These are phyloP conservation scores for Cryptococcus wingfieldii DNA, from an alignment of 1,284 basidiomycete genomes.

Conservation along the genomic window DNA sequence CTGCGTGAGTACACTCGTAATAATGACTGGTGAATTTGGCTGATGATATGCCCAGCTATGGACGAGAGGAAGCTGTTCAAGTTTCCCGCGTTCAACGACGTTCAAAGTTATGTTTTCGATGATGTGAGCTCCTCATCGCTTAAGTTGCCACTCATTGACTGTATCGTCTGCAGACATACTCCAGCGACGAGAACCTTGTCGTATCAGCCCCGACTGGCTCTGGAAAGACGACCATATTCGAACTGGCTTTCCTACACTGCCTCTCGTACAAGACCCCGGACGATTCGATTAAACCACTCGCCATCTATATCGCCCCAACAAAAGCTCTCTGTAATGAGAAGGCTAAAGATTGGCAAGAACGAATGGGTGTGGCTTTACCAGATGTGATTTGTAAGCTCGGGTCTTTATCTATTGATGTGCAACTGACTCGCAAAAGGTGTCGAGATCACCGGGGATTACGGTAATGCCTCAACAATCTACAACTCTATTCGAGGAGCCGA, in stretches of 20 bases:
- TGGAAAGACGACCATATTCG: constrained; percentile 91
- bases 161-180: constrained; percentile 53
- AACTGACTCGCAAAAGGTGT: constrained; percentile 55
- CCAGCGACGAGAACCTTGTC: constrained; percentile 70
- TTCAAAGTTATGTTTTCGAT: constrained; percentile 78
- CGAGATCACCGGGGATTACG: constrained; percentile 88
- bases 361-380: constrained; percentile 60
- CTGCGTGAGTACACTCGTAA: constrained; percentile 56
- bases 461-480: constrained; percentile 58
- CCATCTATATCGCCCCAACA: constrained; percentile 91
- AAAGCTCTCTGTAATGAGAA: constrained; percentile 89
- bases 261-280: neutral
- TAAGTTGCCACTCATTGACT: neutral
- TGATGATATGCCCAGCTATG: constrained; percentile 59
- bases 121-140: constrained; percentile 53
- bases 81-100: constrained; percentile 82
- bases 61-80: constrained; percentile 74
- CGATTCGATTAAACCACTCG: constrained; percentile 52
- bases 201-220: constrained; percentile 89
- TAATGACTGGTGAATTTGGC: neutral
- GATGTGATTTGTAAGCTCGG: constrained; percentile 64
- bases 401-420: neutral
- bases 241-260: constrained; percentile 70
- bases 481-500: constrained; percentile 62
- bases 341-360: constrained; percentile 73